Conservation (phyloP, 805 yeast genomes). For the Phaffomyces antillensis region DNA sequence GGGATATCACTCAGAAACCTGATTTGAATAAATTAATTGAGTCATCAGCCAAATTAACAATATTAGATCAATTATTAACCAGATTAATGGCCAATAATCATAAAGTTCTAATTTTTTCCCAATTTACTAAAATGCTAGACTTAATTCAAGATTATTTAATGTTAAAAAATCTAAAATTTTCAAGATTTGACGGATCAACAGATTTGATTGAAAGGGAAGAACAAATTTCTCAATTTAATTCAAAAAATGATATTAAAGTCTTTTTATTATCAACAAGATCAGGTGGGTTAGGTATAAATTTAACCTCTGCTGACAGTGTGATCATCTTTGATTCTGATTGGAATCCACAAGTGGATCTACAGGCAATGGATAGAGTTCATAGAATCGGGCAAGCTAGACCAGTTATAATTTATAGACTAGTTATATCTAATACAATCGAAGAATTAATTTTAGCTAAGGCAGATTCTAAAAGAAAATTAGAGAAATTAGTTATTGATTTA, state of each 20-base stretch:
- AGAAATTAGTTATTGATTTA: constrained; percentile 63
- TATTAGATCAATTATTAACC: constrained; percentile 57
- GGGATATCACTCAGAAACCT: constrained; percentile 37
- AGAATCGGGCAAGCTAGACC: constrained; percentile 87
- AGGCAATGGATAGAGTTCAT: constrained; percentile 94
- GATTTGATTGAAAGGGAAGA: constrained; percentile 57
- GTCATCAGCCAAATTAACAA: constrained; percentile 66
- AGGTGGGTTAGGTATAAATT: constrained; percentile 89
- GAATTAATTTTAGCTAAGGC: constrained; percentile 75
- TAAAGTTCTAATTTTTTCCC: constrained; percentile 78
- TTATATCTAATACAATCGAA: constrained; percentile 74
- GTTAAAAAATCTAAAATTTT: constrained; percentile 34
- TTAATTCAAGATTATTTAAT: constrained; percentile 69
- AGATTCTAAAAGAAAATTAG: constrained; percentile 71
- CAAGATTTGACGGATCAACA: constrained; percentile 75
- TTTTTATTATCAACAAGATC: constrained; percentile 86
- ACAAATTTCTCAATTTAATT: constrained; percentile 44
- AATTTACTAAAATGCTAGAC: constrained; percentile 80
- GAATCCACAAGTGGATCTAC: constrained; percentile 96
- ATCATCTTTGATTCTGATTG: constrained; percentile 89
- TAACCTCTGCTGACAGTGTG: constrained; percentile 84
- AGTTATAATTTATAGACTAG: constrained; percentile 72
- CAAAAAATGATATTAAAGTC: constrained; percentile 29
- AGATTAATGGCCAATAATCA: constrained; percentile 45
- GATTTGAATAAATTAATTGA: constrained; percentile 35